Conservation (phyloP, 106 monocot genomes). For the Phalaenopsis aphrodite region DNA sequence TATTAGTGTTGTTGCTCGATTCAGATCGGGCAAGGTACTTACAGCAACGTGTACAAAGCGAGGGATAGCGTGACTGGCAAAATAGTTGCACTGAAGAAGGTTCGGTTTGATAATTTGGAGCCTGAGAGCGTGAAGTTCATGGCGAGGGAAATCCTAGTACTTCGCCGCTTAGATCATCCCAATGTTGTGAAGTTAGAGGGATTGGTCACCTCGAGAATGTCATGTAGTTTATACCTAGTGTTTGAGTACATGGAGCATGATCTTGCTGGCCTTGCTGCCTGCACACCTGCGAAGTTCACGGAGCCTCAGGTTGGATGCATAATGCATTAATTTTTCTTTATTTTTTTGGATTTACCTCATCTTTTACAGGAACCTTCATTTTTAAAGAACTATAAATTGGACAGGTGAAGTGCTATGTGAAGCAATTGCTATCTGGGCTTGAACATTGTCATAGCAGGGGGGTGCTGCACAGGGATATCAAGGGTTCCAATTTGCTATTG, state of each 20-base stretch:
- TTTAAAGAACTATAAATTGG: neutral
- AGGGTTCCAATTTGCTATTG: slow-evolving; percentile 7
- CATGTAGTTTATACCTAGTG: slow-evolving; percentile 55
- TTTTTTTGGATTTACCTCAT: neutral
- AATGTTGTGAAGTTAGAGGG: slow-evolving; percentile 60
- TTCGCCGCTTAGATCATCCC: slow-evolving; percentile 52
- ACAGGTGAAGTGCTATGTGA: slow-evolving; percentile 8
- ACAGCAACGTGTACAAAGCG: slow-evolving; percentile 70
- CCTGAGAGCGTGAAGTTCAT: slow-evolving; percentile 63
- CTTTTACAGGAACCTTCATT: neutral
- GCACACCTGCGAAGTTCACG: slow-evolving; percentile 5
- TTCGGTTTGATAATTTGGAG: slow-evolving; percentile 62
- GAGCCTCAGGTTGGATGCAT: slow-evolving; percentile 10
- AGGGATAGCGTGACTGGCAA: slow-evolving; percentile 38
- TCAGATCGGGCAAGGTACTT: slow-evolving; percentile 67
- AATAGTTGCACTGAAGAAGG: slow-evolving; percentile 65
- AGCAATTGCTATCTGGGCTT: slow-evolving; percentile 5
- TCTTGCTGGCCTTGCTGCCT: slow-evolving; percentile 16
- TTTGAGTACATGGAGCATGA: slow-evolving; percentile 74
- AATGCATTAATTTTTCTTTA: neutral
- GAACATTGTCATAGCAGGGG: slow-evolving; percentile 8
- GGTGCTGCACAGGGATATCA: slow-evolving; percentile 6
- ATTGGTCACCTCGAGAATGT: slow-evolving; percentile 61
- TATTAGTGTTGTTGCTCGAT: neutral
- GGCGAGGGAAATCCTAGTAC: slow-evolving; percentile 54